These are phyloP conservation scores for Aspergillus sp. DNA, from an alignment of 2,329 filamentous ascomycete species.

Conservation along the genomic window DNA sequence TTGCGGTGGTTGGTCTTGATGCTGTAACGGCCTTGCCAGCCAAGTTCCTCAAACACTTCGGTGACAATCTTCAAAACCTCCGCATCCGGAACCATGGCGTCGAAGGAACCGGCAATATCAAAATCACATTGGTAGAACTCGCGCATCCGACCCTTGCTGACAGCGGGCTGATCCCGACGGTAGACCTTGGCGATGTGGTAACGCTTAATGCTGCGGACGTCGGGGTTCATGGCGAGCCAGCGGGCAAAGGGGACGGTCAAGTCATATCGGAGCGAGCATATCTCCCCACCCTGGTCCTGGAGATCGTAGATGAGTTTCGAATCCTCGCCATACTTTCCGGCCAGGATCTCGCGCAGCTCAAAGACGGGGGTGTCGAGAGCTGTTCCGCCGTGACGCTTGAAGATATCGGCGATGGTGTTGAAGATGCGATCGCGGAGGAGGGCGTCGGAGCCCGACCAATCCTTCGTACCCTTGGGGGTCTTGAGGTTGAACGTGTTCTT, in stretches of 20 bases:
- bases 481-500: constrained; percentile 62
- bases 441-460: constrained; percentile 75
- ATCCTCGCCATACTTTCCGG: constrained; percentile 89
- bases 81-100: constrained; percentile 85
- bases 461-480: constrained; percentile 84
- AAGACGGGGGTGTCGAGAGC: constrained; percentile 79
- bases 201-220: constrained; percentile 77
- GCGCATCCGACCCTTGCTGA: constrained; percentile 86
- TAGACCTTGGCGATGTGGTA: constrained; percentile 96
- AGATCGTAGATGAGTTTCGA: constrained; percentile 88
- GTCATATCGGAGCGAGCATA: constrained; percentile 78
- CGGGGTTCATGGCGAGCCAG: constrained; percentile 85
- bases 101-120: constrained; percentile 80
- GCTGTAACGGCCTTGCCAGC: constrained; percentile 66
- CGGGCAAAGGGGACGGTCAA: constrained; percentile 85
- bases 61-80: constrained; percentile 78
- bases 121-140: constrained; percentile 98
- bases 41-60: constrained; percentile 77
- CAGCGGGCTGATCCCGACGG: constrained; percentile 71
- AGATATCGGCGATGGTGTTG: constrained; percentile 65
- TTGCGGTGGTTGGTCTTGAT: constrained; percentile 96
- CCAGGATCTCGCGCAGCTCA: constrained; percentile 76
- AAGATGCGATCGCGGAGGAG: constrained; percentile 77
- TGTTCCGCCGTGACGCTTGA: constrained; percentile 75
- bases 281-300: constrained; percentile 78